These are phyloP conservation scores for Umbelopsis ramanniana DNA, from an alignment of 192 early-diverging fungal genomes.

Conservation along the genomic window DNA sequence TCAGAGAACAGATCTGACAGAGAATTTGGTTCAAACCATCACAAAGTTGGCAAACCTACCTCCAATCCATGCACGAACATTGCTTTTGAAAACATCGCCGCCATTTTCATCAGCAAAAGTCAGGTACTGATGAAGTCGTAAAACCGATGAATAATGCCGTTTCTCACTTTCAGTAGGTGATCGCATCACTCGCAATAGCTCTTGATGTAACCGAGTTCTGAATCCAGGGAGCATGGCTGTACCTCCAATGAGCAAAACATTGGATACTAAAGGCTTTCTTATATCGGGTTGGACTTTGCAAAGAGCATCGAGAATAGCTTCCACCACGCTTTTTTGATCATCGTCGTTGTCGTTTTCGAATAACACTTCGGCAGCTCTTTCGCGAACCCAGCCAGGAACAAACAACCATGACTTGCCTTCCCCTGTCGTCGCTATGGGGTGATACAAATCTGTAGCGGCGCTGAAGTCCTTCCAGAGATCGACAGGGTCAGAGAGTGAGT, in stretches of 20 bases:
- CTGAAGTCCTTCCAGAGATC: conserved; percentile 54
- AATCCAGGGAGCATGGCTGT: conserved; percentile 79
- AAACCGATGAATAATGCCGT: conserved; percentile 50
- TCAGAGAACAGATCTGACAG: neutral
- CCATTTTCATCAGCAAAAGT: conserved; percentile 56
- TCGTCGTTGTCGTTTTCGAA: conserved; percentile 69
- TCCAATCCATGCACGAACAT: conserved; percentile 83
- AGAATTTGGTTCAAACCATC: no score
- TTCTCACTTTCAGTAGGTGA: conserved; percentile 37
- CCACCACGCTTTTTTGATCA: conserved; percentile 56
- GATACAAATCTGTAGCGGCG: conserved; percentile 52
- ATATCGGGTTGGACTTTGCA: conserved; percentile 70
- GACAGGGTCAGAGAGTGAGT: conserved; percentile 36
- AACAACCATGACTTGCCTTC: conserved; percentile 49
- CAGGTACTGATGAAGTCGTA: conserved; percentile 52
- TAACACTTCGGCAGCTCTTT: conserved; percentile 77
- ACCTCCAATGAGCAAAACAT: conserved; percentile 78
- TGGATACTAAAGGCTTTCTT: conserved; percentile 64
- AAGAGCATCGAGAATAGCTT: conserved; percentile 60
- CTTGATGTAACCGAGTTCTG: conserved; percentile 59
- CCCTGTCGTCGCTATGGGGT: conserved; percentile 43
- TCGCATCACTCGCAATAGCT: conserved; percentile 59
- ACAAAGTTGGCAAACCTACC: conserved; percentile 36
- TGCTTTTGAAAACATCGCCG: conserved; percentile 67
- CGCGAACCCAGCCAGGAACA: conserved; percentile 87